Evolutionary conservation across 371 early-diverging fungal species (phyloP).

Genomic region (Apophysomyces ossiformis): DNA sequence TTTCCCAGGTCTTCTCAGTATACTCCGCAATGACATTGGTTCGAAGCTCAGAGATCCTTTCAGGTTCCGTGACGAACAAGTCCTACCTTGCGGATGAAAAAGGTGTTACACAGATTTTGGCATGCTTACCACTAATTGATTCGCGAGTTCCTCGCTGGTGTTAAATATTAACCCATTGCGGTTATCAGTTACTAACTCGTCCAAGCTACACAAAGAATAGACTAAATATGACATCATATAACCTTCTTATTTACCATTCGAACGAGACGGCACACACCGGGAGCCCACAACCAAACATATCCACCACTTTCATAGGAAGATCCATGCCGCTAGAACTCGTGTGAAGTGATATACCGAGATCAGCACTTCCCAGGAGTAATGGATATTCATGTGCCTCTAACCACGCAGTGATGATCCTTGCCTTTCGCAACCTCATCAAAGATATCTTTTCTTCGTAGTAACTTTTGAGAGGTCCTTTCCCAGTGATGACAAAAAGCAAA

Average conservation of each 20-base stretch:
- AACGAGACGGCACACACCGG: slow-evolving; percentile 88
- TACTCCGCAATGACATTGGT: slow-evolving; percentile 44
- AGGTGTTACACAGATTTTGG: background rate
- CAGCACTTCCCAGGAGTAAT: slow-evolving; percentile 82
- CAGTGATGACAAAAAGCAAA: slow-evolving; percentile 88
- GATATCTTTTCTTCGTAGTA: slow-evolving; percentile 69
- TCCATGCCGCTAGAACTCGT: slow-evolving; percentile 93
- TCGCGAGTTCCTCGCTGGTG: slow-evolving; percentile 66
- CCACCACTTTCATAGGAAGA: slow-evolving; percentile 97
- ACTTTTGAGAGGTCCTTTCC: slow-evolving; percentile 86
- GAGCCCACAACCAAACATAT: slow-evolving; percentile 96
- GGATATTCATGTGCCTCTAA: slow-evolving; percentile 85
- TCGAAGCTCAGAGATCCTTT: slow-evolving; percentile 31
- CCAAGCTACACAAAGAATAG: slow-evolving; percentile 53
- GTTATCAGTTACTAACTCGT: slow-evolving; percentile 78
- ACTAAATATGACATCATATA: background rate
- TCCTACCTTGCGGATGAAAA: slow-evolving; percentile 26
- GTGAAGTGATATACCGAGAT: slow-evolving; percentile 93
- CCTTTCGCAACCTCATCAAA: slow-evolving; percentile 53
- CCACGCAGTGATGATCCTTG: slow-evolving; percentile 84
- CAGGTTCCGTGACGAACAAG: slow-evolving; percentile 41
- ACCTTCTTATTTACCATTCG: slow-evolving; percentile 52
- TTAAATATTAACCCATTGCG: slow-evolving; percentile 84
- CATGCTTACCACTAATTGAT: slow-evolving; percentile 49
- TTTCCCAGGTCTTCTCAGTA: slow-evolving; percentile 46